Conservation (phyloP, 2,329 filamentous ascomycete genomes). For the Diplodia corticola region DNA sequence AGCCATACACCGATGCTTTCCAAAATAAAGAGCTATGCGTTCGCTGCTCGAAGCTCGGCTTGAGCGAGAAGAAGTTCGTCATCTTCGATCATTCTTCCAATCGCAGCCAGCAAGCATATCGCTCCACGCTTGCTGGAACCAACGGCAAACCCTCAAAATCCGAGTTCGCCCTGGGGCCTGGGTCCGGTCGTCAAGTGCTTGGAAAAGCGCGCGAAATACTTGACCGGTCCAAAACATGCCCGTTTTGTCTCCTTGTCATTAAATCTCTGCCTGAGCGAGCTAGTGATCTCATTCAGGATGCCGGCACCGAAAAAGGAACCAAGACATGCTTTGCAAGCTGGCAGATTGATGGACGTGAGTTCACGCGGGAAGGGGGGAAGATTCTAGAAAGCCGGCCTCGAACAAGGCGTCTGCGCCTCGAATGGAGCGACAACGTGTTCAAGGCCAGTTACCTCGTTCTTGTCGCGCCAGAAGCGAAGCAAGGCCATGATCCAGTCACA, state of each 20-base stretch:
- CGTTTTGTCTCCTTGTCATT: background rate
- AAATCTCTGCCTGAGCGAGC: background rate
- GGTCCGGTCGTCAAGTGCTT: background rate
- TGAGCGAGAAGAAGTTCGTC: background rate
- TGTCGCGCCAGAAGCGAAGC: no score
- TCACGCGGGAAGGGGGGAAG: background rate
- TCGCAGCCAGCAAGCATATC: background rate
- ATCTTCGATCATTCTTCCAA: background rate
- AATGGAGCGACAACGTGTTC: no score
- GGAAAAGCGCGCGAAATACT: background rate
- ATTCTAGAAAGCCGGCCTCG: no score
- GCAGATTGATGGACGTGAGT: constrained; percentile 21
- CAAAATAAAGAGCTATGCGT: background rate
- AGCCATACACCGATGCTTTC: no score
- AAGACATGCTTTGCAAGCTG: constrained; percentile 10
- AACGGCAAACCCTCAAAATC: background rate
- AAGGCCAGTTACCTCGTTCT: no score
- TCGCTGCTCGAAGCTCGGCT: background rate
- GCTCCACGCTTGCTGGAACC: background rate
- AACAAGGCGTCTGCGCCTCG: no score
- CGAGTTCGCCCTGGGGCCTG: background rate
- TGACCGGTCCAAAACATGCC: background rate
- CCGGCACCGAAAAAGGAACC: background rate
- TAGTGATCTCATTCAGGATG: no score
- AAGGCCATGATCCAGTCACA: no score